These are phyloP conservation scores for Parachaetomium inaequale DNA, from an alignment of 495 filamentous ascomycete species.

Conservation along the genomic window DNA sequence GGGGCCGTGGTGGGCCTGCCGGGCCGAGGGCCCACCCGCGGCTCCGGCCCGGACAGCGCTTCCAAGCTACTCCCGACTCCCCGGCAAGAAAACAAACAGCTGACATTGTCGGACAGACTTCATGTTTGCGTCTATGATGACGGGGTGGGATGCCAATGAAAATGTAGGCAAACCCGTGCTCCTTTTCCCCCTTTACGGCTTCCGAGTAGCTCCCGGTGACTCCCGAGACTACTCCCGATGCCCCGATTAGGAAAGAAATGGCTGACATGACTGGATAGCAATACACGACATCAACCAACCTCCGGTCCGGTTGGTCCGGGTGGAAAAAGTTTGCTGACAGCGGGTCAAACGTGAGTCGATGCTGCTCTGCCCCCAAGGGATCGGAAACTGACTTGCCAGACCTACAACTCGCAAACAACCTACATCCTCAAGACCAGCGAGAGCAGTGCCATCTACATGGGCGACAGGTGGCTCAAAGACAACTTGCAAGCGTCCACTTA, in stretches of 20 bases:
- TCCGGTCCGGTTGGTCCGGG: conserved; percentile 49
- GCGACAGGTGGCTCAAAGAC: conserved; percentile 58
- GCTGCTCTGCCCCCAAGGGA: not conserved
- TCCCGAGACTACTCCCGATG: too few species aligned
- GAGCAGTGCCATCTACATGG: conserved; percentile 56
- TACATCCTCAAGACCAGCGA: conserved; percentile 41
- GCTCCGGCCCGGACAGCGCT: too few species aligned
- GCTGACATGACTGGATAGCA: too few species aligned
- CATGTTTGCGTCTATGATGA: conserved; percentile 42
- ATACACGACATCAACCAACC: conserved; percentile 38
- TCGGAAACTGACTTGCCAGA: conserved; percentile 19
- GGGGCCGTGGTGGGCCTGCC: too few species aligned
- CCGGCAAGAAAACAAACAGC: too few species aligned
- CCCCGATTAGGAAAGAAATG: too few species aligned
- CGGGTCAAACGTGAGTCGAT: conserved; percentile 36
- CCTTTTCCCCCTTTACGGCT: too few species aligned
- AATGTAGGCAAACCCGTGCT: too few species aligned
- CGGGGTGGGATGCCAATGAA: conserved; percentile 56
- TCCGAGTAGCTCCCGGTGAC: too few species aligned
- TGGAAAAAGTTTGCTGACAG: conserved; percentile 58
- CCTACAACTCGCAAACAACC: conserved; percentile 52
- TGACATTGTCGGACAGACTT: too few species aligned
- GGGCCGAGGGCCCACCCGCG: too few species aligned
- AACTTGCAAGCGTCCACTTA: conserved; percentile 62
- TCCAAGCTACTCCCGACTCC: too few species aligned